phyloP scores from a whole-genome alignment of 768 basidiomycete genomes.

The Coprinopsis sp. region DNA sequence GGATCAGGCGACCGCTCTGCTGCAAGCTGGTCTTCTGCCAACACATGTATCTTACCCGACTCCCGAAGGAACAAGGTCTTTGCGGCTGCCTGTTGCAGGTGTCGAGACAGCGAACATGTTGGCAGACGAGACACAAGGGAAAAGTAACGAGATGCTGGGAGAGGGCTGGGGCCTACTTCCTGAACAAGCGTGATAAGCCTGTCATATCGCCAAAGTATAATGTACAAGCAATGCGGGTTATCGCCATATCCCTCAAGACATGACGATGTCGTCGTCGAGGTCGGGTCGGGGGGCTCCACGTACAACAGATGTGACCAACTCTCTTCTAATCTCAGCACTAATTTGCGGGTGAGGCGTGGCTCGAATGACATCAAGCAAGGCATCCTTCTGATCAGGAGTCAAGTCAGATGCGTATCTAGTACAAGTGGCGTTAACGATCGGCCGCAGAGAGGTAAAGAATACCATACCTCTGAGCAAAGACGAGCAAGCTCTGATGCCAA shows the following conservation, averaged over 20 bases:
- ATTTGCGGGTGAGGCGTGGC: constrained; percentile 86
- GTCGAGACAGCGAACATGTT: constrained; percentile 33
- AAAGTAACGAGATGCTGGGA: constrained; percentile 36
- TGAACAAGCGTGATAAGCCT: neutral
- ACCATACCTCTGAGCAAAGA: constrained; percentile 84
- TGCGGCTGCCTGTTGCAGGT: constrained; percentile 36
- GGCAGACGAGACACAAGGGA: constrained; percentile 30
- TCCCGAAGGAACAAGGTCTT: constrained; percentile 14
- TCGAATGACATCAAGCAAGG: constrained; percentile 88
- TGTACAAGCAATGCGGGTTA: no score
- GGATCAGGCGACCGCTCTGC: constrained; percentile 37
- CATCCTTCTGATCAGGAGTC: constrained; percentile 96
- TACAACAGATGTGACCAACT: constrained; percentile 81
- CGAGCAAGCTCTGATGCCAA: constrained; percentile 96
- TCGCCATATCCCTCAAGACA: constrained; percentile 55
- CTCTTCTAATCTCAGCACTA: constrained; percentile 83
- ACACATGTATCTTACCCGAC: constrained; percentile 26
- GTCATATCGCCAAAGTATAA: neutral
- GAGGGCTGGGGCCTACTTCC: constrained; percentile 26
- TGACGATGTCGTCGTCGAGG: constrained; percentile 60
- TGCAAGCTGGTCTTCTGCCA: constrained; percentile 33
- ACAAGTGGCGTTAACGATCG: neutral
- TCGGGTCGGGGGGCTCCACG: constrained; percentile 74
- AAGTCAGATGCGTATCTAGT: constrained; percentile 87
- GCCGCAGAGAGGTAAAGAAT: neutral